Base-by-base conservation (phyloP, 2,329 filamentous ascomycete species). In the Penicillium sp. region DNA sequence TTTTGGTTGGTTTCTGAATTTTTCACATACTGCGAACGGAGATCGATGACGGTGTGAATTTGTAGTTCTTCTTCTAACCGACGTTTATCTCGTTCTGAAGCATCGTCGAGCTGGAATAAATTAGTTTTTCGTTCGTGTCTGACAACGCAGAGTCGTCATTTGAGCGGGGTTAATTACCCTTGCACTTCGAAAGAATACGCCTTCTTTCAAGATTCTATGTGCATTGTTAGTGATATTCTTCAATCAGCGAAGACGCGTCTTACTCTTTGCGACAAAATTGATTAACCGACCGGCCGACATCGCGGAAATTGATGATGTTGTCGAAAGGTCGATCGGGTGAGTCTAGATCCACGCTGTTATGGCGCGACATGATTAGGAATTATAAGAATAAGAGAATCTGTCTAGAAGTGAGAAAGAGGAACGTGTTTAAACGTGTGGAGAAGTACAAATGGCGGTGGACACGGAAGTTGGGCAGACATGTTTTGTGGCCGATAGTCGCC, bases 21-120 rank as follows among this genome's bases (percentile, higher is more conserved):
- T 31, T 16, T 4, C n/a, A 56, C 72, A 57, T 80, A 90, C 85
- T 87, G 85, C 59, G 90, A 90, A 53, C 91, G 84, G 11, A 96
- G 77, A 75, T 96, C 91, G 57, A 96, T 82, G 38, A 96, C 83
- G 2, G 86, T 90, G 61, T 80, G 83, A 60, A 96, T 83, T 22
- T 82, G 80, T 62, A 87, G 81, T 31, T 84, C 80, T 8, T 85
- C 73, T 10, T 77, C 73, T 11, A 96, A 79, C 31, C 78, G 75
- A 33, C 77, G 69, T 53, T 83, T 82, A 73, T 96, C 91, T 35
- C 78, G 69, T 19, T 79, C 67, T 0, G 88, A 88, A 35, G 90
- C 89, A 70, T 90, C 85, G 67, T 96, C 90, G 81, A 72, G 69
- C 69, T 69, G 59, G 26, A 36, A 6, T 11, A 10, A n/a, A 12